Percentiles rank a stretch among this genome's conserved stretches.
phyloP scores from a whole-genome alignment of 495 filamentous ascomycete species.

The Tuber magnatum region DNA sequence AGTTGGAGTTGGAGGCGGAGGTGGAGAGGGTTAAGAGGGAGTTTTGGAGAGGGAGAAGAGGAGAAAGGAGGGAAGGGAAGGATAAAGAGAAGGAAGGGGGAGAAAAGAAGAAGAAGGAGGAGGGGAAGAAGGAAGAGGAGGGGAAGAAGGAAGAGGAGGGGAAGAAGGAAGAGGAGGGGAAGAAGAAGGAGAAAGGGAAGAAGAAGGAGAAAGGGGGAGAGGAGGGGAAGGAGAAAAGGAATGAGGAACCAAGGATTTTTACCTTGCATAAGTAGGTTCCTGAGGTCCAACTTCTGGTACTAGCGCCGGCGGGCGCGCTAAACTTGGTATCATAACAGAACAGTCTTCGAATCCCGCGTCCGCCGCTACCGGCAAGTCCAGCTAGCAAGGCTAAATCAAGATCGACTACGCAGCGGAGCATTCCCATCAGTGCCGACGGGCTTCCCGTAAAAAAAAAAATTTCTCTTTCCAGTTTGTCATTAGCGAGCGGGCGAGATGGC shows the following conservation, averaged over 20 bases:
- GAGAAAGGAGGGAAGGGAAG: conserved; percentile 54
- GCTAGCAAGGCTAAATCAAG: conserved; percentile 70
- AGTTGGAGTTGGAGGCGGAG: conserved; percentile 53
- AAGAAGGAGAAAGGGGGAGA: conserved; percentile 38
- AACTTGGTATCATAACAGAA: conserved; percentile 45
- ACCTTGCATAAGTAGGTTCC: conserved; percentile 67
- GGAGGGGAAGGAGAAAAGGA: conserved; percentile 26
- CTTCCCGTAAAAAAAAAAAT: neutral
- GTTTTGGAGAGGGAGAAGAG: conserved; percentile 55
- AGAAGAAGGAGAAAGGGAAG: conserved; percentile 45
- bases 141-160: conserved; percentile 51
- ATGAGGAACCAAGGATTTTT: conserved; percentile 62
- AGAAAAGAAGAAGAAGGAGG: conserved; percentile 49
- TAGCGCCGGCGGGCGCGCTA: conserved; percentile 27
- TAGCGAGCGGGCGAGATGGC: neutral
- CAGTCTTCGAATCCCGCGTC: conserved; percentile 78
- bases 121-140: conserved; percentile 45
- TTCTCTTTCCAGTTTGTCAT: neutral
- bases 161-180: conserved; percentile 47
- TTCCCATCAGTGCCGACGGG: conserved; percentile 74
- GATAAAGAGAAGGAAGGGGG: conserved; percentile 59
- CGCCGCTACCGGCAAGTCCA: conserved; percentile 72
- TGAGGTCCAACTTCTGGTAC: neutral
- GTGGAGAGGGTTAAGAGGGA: conserved; percentile 66
- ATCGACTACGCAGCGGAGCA: conserved; percentile 65